Percentiles rank a stretch among this genome's conserved stretches.
Conservation (phyloP, 2,329 filamentous ascomycete species). For the Talaromyces pinophilus region DNA sequence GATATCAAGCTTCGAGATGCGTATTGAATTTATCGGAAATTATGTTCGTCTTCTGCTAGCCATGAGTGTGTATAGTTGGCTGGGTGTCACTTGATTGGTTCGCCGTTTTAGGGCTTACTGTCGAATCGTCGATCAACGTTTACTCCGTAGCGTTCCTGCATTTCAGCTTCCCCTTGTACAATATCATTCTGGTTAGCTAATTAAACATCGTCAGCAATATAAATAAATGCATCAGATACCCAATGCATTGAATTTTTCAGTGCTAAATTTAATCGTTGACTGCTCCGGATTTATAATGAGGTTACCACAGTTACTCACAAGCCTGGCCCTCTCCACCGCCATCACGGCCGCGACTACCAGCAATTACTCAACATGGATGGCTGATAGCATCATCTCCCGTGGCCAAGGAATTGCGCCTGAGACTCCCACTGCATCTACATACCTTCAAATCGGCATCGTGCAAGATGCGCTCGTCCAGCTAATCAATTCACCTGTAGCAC, state of each 20-base stretch:
- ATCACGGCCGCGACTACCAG: neutral
- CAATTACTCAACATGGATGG: constrained; percentile 32
- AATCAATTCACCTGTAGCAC: constrained; percentile 20
- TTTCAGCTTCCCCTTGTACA: neutral
- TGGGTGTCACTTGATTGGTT: neutral
- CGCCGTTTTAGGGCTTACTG: neutral
- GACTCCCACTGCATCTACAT: constrained; percentile 20
- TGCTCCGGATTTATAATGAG: neutral
- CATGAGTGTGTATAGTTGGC: neutral
- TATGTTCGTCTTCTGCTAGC: neutral
- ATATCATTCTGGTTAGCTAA: neutral
- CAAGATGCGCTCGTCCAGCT: constrained; percentile 29
- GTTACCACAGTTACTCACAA: neutral
- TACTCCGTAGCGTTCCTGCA: neutral
- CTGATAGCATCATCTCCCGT: constrained; percentile 32
- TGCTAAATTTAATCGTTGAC: neutral
- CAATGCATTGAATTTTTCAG: neutral
- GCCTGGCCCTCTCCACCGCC: constrained; percentile 1
- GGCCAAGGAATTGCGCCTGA: constrained; percentile 27
- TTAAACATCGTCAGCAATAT: neutral
- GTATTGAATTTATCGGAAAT: neutral
- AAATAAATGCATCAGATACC: neutral
- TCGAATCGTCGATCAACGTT: neutral
- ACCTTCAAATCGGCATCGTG: constrained; percentile 30
- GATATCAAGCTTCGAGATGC: neutral